A percentile compares a stretch with the other conserved stretches of the same genome.
Conservation (phyloP, 352 stramenopile genomes). For the Vaucheria bursata region DNA sequence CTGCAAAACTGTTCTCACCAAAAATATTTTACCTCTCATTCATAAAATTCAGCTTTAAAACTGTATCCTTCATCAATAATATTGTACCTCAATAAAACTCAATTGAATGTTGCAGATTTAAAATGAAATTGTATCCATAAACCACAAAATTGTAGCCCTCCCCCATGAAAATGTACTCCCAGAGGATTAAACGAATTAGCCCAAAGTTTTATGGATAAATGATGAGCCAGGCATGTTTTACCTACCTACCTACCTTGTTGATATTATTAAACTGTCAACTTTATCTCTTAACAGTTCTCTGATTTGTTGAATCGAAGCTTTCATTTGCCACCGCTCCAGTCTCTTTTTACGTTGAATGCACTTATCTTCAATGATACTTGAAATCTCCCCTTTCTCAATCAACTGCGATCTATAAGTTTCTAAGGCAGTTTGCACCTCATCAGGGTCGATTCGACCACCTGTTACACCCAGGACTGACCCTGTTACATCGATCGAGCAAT, state of each 20-base stretch:
- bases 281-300: constrained; percentile 29
- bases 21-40: no score
- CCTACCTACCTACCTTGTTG: constrained; percentile 15
- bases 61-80: no score
- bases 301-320: neutral
- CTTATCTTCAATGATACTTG: neutral
- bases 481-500: no score
- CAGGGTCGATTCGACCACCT: neutral
- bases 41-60: no score
- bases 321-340: neutral
- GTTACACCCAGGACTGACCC: neutral
- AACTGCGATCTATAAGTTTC: neutral
- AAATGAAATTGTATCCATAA: neutral
- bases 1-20: no score
- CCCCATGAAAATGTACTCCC: neutral
- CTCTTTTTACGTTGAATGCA: neutral
- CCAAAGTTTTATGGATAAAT: no score
- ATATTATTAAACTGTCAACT: constrained; percentile 36
- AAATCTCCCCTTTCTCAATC: neutral
- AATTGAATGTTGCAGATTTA: neutral
- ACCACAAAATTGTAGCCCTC: neutral
- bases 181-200: neutral
- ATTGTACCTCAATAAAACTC: no score
- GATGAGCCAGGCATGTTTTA: neutral
- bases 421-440: neutral